A percentile compares a stretch with the other conserved stretches of the same genome.
Evolutionary conservation across 148 eudicot genomes (phyloP).

Genomic region (Rhododendron molle): DNA sequence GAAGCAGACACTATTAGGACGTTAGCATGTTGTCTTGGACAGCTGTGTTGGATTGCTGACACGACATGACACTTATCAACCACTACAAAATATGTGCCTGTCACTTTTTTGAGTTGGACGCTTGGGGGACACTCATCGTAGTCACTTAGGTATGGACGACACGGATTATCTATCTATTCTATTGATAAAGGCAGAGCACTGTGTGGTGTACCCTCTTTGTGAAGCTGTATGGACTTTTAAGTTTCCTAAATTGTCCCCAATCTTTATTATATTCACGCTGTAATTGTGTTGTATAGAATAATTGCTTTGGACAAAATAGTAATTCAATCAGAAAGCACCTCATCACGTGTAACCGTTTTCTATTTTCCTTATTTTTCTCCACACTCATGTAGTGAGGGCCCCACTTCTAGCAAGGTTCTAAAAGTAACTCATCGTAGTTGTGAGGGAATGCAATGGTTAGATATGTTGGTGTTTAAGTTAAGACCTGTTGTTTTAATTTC

Average conservation of each 20-base stretch:
- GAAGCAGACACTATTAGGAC: background rate
- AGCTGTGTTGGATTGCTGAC: background rate
- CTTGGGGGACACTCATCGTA: background rate
- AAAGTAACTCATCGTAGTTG: background rate
- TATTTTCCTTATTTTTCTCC: background rate
- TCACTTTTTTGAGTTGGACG: background rate
- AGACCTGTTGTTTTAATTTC: background rate
- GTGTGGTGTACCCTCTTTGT: background rate
- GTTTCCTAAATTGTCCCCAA: background rate
- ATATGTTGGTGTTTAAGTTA: background rate
- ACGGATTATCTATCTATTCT: background rate
- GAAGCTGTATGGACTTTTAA: background rate
- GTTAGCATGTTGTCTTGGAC: background rate
- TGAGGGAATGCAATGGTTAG: background rate
- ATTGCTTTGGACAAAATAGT: background rate
- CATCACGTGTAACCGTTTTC: background rate
- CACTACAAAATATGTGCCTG: background rate
- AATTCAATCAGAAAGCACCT: background rate
- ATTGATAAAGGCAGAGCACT: background rate
- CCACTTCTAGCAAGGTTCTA: background rate
- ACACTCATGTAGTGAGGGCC: background rate
- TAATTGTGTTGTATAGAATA: background rate
- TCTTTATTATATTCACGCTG: background rate
- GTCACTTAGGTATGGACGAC: background rate
- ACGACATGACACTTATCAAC: background rate